Percentiles rank a stretch among this genome's conserved stretches.
Evolutionary conservation across 352 stramenopile genomes (phyloP).

Genomic region (Phytophthora parvispora): DNA sequence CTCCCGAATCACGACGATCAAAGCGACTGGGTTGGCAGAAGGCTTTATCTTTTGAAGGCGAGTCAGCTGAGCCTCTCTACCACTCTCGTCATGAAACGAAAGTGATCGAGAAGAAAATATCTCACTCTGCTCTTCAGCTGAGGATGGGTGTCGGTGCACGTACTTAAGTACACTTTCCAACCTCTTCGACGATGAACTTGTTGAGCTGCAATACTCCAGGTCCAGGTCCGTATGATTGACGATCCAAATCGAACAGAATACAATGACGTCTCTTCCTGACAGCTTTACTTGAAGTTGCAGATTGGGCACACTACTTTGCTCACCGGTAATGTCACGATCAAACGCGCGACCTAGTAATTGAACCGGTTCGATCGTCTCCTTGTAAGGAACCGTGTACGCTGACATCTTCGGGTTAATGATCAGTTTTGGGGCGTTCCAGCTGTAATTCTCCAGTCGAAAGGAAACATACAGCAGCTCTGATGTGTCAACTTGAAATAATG

Average conservation of each 20-base stretch:
- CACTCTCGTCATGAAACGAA: constrained; percentile 64
- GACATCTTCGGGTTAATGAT: constrained; percentile 83
- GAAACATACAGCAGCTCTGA: constrained; percentile 78
- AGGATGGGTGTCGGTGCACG: constrained; percentile 65
- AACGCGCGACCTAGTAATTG: constrained; percentile 78
- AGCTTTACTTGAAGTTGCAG: constrained; percentile 89
- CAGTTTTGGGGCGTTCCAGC: constrained; percentile 83
- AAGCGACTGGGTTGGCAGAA: constrained; percentile 77
- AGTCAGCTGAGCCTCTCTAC: constrained; percentile 63
- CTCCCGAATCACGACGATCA: constrained; percentile 88
- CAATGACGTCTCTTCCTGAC: constrained; percentile 79
- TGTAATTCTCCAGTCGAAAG: constrained; percentile 91
- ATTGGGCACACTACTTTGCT: constrained; percentile 85
- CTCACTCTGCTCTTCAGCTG: constrained; percentile 56
- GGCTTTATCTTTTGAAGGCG: constrained; percentile 83
- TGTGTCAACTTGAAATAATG: constrained; percentile 86
- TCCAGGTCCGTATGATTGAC: constrained; percentile 90
- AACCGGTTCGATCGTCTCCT: constrained; percentile 78
- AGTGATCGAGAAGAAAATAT: constrained; percentile 74
- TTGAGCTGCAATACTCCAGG: constrained; percentile 89
- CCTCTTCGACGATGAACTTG: constrained; percentile 75
- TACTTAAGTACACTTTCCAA: constrained; percentile 82
- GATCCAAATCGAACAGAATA: constrained; percentile 91
- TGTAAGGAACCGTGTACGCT: constrained; percentile 81
- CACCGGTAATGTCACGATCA: constrained; percentile 68